phyloP scores from a whole-genome alignment of 345 rosid genomes.

The Abelmoschus esculentus region DNA sequence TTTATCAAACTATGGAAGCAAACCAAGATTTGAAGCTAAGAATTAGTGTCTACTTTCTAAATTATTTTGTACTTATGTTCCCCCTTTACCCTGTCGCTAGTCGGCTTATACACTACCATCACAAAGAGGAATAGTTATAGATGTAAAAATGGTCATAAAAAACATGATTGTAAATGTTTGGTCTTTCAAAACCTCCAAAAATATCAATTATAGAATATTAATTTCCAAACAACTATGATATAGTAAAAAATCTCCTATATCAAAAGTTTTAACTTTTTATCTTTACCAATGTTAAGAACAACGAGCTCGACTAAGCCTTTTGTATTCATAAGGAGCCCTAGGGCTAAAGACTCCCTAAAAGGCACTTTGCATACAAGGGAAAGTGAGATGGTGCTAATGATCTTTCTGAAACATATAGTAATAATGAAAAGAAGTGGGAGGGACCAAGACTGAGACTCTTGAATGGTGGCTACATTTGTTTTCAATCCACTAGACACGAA shows the following conservation, averaged over 20 bases:
- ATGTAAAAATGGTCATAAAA: conserved; percentile 57
- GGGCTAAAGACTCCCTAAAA: conserved; percentile 40
- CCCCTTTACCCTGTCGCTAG: conserved; percentile 29
- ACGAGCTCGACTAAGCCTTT: conserved; percentile 83
- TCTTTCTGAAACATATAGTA: conserved; percentile 71
- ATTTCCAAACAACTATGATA: background rate
- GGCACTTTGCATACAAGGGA: conserved; percentile 49
- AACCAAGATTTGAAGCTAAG: conserved; percentile 47
- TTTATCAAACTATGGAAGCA: conserved; percentile 52
- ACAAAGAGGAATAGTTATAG: conserved; percentile 64
- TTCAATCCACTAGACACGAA: conserved; percentile 79
- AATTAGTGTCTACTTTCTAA: conserved; percentile 31
- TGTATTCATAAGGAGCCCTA: conserved; percentile 74
- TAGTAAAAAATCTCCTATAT: too few species aligned
- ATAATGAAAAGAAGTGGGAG: conserved; percentile 44
- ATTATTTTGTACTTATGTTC: conserved; percentile 42
- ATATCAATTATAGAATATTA: background rate
- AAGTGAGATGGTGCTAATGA: conserved; percentile 49
- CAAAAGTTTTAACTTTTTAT: conserved; percentile 45
- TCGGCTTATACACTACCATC: conserved; percentile 59
- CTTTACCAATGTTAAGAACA: conserved; percentile 80
- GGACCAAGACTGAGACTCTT: conserved; percentile 69
- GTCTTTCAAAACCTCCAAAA: conserved; percentile 44
- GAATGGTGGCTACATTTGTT: conserved; percentile 61
- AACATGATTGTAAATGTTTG: conserved; percentile 54